A percentile compares a stretch with the other conserved stretches of the same genome.
Evolutionary conservation across 257 asterid genomes (phyloP).

Genomic region (Ajuga chamaepitys): DNA sequence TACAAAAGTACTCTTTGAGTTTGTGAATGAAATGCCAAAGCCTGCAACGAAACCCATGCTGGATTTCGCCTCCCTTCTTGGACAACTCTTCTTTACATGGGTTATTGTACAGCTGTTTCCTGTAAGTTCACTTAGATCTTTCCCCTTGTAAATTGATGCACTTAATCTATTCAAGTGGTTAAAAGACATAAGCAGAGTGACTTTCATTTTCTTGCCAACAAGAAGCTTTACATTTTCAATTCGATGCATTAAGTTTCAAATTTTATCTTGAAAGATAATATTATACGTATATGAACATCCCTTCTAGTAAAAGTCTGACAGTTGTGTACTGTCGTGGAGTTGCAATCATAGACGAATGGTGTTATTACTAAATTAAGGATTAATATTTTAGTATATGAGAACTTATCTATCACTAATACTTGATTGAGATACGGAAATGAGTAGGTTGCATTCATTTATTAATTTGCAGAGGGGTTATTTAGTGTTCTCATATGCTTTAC

Average conservation of each 20-base stretch:
- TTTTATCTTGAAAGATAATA: background rate
- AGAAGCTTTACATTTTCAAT: background rate
- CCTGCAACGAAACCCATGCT: conserved; percentile 67
- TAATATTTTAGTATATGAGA: background rate
- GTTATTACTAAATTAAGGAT: background rate
- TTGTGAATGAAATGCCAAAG: conserved; percentile 95
- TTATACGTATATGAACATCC: background rate
- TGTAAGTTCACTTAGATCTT: conserved; percentile 41
- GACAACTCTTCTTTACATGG: conserved; percentile 92
- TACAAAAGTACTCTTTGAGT: conserved; percentile 59
- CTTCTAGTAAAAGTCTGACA: background rate
- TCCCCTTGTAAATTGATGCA: background rate
- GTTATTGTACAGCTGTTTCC: conserved; percentile 75
- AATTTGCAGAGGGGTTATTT: background rate
- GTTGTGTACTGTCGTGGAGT: too few species aligned
- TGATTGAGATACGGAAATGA: background rate
- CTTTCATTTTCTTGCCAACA: background rate
- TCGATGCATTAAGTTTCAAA: background rate
- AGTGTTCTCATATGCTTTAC: background rate
- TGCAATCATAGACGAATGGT: background rate
- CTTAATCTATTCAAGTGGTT: background rate
- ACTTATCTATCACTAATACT: background rate
- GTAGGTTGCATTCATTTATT: background rate
- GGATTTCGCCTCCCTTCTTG: conserved; percentile 90
- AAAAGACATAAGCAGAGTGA: background rate